A percentile compares a stretch with the other conserved stretches of the same genome.
phyloP scores from a whole-genome alignment of 2,329 filamentous ascomycete genomes.

The Periglandula ipomoeae region DNA sequence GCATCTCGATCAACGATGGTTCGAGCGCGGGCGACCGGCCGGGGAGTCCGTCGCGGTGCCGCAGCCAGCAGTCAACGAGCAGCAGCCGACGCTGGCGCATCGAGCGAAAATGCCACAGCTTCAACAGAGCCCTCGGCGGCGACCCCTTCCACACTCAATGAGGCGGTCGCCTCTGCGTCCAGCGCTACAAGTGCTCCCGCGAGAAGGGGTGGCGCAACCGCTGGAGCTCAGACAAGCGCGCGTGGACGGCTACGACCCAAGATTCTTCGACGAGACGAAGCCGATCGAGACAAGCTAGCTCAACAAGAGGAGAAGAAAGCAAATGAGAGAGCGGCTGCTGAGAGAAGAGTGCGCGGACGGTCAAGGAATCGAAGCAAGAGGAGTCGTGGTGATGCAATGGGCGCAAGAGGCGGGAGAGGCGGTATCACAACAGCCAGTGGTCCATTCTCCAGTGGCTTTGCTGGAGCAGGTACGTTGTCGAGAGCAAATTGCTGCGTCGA shows the following conservation, averaged over 20 bases:
- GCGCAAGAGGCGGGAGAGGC: conserved; percentile 28
- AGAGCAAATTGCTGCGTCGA: neutral
- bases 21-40: conserved; percentile 22
- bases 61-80: conserved; percentile 14
- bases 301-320: conserved; percentile 35
- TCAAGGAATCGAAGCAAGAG: conserved; percentile 32
- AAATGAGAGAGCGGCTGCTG: conserved; percentile 29
- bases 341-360: conserved; percentile 28
- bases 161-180: conserved; percentile 12
- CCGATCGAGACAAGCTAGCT: conserved; percentile 37
- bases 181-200: conserved; percentile 15
- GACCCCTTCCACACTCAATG: conserved; percentile 9
- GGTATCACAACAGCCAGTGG: conserved; percentile 28
- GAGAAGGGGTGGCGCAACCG: conserved; percentile 24
- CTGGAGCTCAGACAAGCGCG: conserved; percentile 26
- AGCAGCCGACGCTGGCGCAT: conserved; percentile 16
- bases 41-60: conserved; percentile 23
- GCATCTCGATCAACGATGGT: conserved; percentile 17
- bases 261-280: conserved; percentile 40
- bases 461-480: conserved; percentile 13
- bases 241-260: conserved; percentile 37
- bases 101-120: conserved; percentile 13
- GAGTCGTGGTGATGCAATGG: conserved; percentile 36
- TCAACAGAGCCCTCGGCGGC: conserved; percentile 11
- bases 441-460: conserved; percentile 27